A percentile compares a stretch with the other conserved stretches of the same genome.
Conservation (phyloP, 495 filamentous ascomycete genomes). For the Hypomontagnella monticulosa region DNA sequence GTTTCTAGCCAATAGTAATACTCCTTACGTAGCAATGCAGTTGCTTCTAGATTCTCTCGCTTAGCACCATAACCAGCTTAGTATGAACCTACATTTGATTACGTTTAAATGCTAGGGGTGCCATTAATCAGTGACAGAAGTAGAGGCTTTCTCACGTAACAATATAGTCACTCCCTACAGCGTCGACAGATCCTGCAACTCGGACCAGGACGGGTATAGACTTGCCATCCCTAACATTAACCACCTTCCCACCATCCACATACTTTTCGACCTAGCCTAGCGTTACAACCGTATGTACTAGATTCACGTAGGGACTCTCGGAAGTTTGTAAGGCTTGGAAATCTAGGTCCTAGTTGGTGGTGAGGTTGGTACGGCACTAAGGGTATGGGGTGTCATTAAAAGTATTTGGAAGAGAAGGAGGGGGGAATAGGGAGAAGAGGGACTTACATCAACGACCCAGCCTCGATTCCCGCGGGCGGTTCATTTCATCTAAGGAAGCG, state of each 20-base stretch:
- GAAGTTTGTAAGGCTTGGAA: slow-evolving; percentile 3
- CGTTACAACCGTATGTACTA: slow-evolving; percentile 16
- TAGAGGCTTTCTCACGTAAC: too few relatives aligned
- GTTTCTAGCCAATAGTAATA: too few relatives aligned
- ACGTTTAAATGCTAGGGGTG: too few relatives aligned
- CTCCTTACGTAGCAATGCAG: too few relatives aligned
- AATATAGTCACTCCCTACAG: not conserved
- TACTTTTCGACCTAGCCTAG: slow-evolving; percentile 25
- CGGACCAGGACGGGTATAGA: slow-evolving; percentile 12
- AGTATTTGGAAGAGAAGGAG: not conserved
- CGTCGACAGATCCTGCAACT: slow-evolving; percentile 20
- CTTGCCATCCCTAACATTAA: slow-evolving; percentile 15
- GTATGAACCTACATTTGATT: too few relatives aligned
- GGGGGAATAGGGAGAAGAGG: not conserved
- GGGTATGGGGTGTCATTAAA: not conserved
- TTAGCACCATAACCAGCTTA: too few relatives aligned
- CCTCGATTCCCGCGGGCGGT: not conserved
- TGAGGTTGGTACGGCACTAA: not conserved
- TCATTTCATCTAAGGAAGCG: slow-evolving; percentile 15
- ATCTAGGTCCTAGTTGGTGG: slow-evolving; percentile 7
- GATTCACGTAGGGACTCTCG: slow-evolving; percentile 15
- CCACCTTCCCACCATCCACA: slow-evolving; percentile 11
- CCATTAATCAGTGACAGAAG: too few relatives aligned
- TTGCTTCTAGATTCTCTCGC: too few relatives aligned
- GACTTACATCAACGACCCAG: slow-evolving; percentile 19